Evolutionary conservation across 176 grass and related monocot genomes (phyloP).

Genomic region (Eremochloa ophiuroides): DNA sequence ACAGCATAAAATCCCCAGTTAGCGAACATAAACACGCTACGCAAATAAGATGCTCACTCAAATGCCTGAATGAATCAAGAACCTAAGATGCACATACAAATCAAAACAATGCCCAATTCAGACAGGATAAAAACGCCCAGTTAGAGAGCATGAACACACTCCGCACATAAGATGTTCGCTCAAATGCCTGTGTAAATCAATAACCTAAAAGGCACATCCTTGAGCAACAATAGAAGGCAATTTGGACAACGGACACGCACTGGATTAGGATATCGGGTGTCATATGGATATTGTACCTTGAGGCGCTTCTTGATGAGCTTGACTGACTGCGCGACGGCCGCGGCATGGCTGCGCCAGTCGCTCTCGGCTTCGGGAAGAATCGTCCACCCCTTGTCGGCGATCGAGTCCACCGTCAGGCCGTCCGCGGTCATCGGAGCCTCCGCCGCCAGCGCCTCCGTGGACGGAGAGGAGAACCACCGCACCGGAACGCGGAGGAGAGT

Average conservation of each 20-base stretch:
- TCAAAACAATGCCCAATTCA: not conserved
- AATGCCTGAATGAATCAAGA: not conserved
- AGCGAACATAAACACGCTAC: not conserved
- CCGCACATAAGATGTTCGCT: slow-evolving; percentile 9
- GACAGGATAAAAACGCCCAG: no score
- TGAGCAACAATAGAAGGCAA: not conserved
- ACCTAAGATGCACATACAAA: not conserved
- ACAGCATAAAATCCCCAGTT: not conserved
- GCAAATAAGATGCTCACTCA: slow-evolving; percentile 10
- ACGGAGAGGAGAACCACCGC: slow-evolving; percentile 47
- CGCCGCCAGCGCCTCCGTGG: slow-evolving; percentile 22
- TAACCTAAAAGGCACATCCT: not conserved
- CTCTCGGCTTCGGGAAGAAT: slow-evolving; percentile 71
- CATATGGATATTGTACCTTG: slow-evolving; percentile 20
- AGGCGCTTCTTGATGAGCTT: slow-evolving; percentile 88
- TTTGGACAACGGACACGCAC: not conserved
- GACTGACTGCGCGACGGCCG: slow-evolving; percentile 78
- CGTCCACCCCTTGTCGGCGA: slow-evolving; percentile 73
- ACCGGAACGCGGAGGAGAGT: not conserved
- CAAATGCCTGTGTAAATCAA: not conserved
- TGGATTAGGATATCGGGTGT: not conserved
- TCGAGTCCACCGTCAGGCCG: slow-evolving; percentile 71
- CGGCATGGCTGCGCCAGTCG: slow-evolving; percentile 95
- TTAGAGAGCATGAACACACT: not conserved
- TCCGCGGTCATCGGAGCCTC: slow-evolving; percentile 60